Percentiles rank a stretch among this genome's conserved stretches.
Evolutionary conservation across 257 asterid genomes (phyloP).

Genomic region (Catharanthus roseus): DNA sequence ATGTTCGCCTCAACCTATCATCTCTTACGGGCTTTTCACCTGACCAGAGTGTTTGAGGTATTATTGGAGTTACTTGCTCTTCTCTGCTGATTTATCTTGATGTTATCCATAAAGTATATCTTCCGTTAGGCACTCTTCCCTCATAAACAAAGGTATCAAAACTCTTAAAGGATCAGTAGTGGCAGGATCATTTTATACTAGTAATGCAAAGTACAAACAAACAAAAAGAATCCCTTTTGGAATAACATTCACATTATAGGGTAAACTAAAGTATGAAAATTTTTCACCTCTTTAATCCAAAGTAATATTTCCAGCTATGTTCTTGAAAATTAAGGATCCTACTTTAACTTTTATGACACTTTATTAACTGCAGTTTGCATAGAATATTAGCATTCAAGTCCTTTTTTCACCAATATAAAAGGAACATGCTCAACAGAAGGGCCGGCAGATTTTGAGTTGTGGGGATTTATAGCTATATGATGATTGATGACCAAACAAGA

Average conservation of each 20-base stretch:
- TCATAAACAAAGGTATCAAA: neutral
- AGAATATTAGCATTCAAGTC: neutral
- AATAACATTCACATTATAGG: neutral
- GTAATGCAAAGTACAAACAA: no score
- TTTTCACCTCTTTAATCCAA: neutral
- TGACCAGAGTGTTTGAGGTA: constrained; percentile 46
- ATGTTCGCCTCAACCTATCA: constrained; percentile 30
- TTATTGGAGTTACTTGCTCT: constrained; percentile 16
- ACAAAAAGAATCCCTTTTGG: neutral
- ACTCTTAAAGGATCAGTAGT: neutral
- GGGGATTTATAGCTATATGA: neutral
- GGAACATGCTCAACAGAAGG: neutral
- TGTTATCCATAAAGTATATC: constrained; percentile 13
- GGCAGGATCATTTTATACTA: neutral
- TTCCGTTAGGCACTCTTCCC: neutral
- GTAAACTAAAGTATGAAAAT: neutral
- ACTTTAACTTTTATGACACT: neutral
- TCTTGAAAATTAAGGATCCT: neutral
- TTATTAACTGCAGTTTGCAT: neutral
- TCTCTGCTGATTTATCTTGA: constrained; percentile 16
- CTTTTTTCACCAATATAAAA: no score
- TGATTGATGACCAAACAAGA: neutral
- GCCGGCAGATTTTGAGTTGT: neutral
- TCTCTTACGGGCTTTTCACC: constrained; percentile 34
- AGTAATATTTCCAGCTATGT: neutral